Evolutionary conservation across 805 yeast genomes (phyloP).

Genomic region (Pichia phayaonensis): DNA sequence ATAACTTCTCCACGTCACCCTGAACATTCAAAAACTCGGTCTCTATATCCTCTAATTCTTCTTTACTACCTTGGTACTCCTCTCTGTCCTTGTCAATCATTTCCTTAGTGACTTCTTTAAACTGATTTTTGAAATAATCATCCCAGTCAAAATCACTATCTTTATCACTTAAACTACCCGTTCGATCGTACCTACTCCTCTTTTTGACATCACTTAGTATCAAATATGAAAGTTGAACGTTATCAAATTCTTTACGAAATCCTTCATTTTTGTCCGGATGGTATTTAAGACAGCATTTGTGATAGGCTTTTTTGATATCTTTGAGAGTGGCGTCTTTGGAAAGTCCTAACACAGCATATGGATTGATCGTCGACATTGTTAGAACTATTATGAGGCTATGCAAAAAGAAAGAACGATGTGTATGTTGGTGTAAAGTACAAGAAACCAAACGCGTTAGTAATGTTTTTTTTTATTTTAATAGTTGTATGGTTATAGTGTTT

Average conservation of each 20-base stretch:
- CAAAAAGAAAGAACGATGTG: too few relatives aligned
- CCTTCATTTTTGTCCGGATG: conserved; percentile 63
- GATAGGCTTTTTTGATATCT: conserved; percentile 60
- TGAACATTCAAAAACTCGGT: conserved; percentile 40
- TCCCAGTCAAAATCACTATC: conserved; percentile 48
- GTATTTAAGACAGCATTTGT: conserved; percentile 50
- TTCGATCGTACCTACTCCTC: conserved; percentile 55
- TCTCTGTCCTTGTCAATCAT: conserved; percentile 61
- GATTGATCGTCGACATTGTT: conserved; percentile 29
- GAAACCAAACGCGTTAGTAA: too few relatives aligned
- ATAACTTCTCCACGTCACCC: conserved; percentile 64
- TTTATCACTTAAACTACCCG: conserved; percentile 49
- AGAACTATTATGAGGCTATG: not conserved
- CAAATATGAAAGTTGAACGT: conserved; percentile 68
- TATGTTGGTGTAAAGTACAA: too few relatives aligned
- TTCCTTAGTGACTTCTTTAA: conserved; percentile 48
- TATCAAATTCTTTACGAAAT: conserved; percentile 43
- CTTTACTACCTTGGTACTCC: conserved; percentile 54
- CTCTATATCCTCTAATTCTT: conserved; percentile 56
- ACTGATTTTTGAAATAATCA: conserved; percentile 42
- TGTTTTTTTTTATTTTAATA: too few relatives aligned
- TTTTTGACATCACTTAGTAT: conserved; percentile 52
- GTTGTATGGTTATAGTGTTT: not conserved
- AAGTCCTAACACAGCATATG: conserved; percentile 49
- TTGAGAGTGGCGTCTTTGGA: conserved; percentile 34